phyloP scores from a whole-genome alignment of 768 basidiomycete species.

The Mycena vulgaris region DNA sequence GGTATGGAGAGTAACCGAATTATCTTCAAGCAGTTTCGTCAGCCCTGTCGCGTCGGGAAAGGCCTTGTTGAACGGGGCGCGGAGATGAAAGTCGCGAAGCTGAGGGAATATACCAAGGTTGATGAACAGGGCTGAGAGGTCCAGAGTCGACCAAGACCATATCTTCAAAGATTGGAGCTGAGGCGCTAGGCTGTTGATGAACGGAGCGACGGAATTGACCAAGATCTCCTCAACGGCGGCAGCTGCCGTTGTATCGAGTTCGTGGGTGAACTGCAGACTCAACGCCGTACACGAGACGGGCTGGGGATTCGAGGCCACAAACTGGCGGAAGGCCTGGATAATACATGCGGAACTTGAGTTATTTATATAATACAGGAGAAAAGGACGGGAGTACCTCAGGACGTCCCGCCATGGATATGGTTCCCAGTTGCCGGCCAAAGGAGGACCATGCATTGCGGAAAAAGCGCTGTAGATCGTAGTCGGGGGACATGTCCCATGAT shows the following conservation, averaged over 20 bases:
- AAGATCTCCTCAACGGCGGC: conserved; percentile 42
- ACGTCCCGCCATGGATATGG: conserved; percentile 56
- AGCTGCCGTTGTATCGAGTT: conserved; percentile 43
- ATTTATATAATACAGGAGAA: not conserved
- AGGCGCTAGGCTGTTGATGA: conserved; percentile 54
- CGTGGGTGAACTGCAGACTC: conserved; percentile 57
- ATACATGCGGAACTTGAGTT: not conserved
- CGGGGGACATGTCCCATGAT: conserved; percentile 54
- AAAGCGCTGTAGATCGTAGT: conserved; percentile 49
- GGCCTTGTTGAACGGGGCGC: conserved; percentile 58
- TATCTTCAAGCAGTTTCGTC: conserved; percentile 48
- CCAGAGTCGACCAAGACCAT: conserved; percentile 58
- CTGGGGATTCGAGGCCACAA: conserved; percentile 51
- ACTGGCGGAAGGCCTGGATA: conserved; percentile 46
- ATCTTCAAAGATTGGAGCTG: conserved; percentile 54
- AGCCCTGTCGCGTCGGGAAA: conserved; percentile 56
- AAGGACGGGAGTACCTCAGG: conserved; percentile 40
- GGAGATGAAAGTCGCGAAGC: conserved; percentile 52
- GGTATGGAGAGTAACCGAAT: conserved; percentile 50
- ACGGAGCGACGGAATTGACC: conserved; percentile 54
- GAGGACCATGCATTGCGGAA: conserved; percentile 56
- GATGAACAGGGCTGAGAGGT: conserved; percentile 59
- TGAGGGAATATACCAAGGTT: conserved; percentile 50
- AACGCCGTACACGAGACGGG: conserved; percentile 53
- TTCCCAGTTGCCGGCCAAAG: conserved; percentile 54